A percentile compares a stretch with the other conserved stretches of the same genome.
phyloP scores from a whole-genome alignment of 176 grass and related monocot species.

The Zea luxurians region DNA sequence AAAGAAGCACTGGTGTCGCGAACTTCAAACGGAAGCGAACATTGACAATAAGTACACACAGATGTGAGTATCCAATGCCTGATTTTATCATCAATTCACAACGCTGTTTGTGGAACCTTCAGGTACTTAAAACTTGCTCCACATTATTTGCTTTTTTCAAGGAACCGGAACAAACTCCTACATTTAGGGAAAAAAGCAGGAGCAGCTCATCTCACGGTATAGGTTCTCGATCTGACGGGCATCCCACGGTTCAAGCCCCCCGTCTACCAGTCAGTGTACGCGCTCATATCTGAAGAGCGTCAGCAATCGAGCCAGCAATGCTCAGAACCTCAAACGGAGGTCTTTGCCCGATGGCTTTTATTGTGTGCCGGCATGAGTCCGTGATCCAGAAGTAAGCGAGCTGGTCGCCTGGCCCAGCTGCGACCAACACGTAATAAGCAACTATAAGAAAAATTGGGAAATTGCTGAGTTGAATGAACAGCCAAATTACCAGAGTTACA shows the following conservation, averaged over 20 bases:
- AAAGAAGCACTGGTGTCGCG: too few relatives aligned
- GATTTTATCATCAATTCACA: slow-evolving; percentile 33
- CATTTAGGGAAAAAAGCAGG: too few relatives aligned
- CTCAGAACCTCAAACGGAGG: too few relatives aligned
- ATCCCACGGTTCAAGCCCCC: too few relatives aligned
- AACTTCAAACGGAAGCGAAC: background rate
- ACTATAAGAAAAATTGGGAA: slow-evolving; percentile 7
- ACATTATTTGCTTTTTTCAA: too few relatives aligned
- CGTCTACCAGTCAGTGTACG: too few relatives aligned
- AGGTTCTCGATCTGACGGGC: slow-evolving; percentile 64
- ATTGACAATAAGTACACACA: background rate
- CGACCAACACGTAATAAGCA: background rate
- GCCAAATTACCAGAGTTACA: slow-evolving; percentile 60
- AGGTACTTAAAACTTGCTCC: too few relatives aligned
- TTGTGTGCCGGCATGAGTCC: slow-evolving; percentile 72
- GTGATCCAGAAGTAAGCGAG: slow-evolving; percentile 87
- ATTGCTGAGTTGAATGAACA: slow-evolving; percentile 2
- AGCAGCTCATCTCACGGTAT: slow-evolving; percentile 31
- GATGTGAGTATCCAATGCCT: background rate
- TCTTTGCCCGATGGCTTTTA: too few relatives aligned
- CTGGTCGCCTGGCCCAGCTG: slow-evolving; percentile 52
- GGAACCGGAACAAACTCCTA: too few relatives aligned
- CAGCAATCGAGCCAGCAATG: too few relatives aligned
- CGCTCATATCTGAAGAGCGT: too few relatives aligned
- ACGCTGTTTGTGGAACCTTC: background rate